phyloP scores from a whole-genome alignment of 2,329 filamentous ascomycete species.

The Huntiella omanensis region DNA sequence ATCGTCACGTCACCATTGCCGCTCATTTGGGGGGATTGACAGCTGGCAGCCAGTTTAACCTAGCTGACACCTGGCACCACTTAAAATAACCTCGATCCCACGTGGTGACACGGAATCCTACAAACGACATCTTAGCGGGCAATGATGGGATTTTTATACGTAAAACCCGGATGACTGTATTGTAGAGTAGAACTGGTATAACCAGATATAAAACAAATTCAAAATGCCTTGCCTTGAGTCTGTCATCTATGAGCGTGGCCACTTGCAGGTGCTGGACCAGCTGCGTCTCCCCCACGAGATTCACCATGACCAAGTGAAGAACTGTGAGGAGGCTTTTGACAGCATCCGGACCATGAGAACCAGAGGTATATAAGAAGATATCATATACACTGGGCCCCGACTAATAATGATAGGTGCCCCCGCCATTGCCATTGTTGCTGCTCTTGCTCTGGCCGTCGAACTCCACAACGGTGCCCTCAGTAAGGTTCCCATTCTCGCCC shows the following conservation, averaged over 20 bases:
- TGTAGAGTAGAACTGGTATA: background rate
- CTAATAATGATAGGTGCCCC: conserved; percentile 36
- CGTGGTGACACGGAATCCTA: background rate
- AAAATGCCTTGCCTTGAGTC: conserved; percentile 48
- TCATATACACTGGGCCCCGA: background rate
- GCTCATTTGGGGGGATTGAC: background rate
- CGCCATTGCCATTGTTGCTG: conserved; percentile 95
- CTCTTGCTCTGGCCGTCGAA: conserved; percentile 73
- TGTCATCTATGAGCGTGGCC: conserved; percentile 55
- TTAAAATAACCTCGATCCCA: too few species aligned
- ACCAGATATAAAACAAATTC: background rate
- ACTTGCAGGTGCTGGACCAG: conserved; percentile 63
- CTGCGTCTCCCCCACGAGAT: conserved; percentile 65
- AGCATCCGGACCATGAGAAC: conserved; percentile 66
- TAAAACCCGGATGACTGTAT: background rate
- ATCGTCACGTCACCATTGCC: background rate
- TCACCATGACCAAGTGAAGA: conserved; percentile 55
- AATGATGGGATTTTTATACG: background rate
- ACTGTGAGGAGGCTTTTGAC: conserved; percentile 58
- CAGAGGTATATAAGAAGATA: conserved; percentile 25
- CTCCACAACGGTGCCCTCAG: conserved; percentile 37
- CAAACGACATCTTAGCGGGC: background rate
- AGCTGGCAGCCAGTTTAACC: too few species aligned
- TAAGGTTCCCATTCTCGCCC: conserved; percentile 14
- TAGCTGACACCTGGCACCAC: background rate